Evolutionary conservation across 202 grass and related monocot genomes (phyloP).

Genomic region (Zoysia matrella): DNA sequence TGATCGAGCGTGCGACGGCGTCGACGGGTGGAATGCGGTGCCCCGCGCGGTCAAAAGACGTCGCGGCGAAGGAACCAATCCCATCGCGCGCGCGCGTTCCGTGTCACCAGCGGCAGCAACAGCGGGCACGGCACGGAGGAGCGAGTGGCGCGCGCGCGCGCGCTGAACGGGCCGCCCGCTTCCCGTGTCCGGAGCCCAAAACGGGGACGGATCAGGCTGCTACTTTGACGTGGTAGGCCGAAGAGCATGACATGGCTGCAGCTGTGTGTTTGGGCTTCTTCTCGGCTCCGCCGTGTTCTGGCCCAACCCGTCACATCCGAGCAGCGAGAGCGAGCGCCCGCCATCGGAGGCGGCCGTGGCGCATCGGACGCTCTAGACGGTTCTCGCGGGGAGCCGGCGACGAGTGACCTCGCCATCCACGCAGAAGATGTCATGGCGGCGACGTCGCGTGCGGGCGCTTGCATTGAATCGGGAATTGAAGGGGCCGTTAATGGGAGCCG

Average conservation of each 20-base stretch:
- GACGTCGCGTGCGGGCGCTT: conserved; percentile 35
- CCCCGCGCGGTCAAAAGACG: not conserved
- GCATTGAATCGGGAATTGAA: conserved; percentile 67
- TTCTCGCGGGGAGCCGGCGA: conserved; percentile 1
- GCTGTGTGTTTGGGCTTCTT: no score
- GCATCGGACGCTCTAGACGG: not conserved
- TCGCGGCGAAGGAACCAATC: not conserved
- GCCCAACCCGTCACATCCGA: no score
- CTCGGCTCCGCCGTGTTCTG: no score
- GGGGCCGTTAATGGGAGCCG: conserved; percentile 55
- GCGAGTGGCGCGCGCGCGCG: no score
- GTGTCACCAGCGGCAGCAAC: not conserved
- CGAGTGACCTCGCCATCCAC: not conserved
- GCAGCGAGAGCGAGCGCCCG: not conserved
- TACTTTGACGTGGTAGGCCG: no score
- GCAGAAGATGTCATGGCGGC: not conserved
- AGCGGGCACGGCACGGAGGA: not conserved
- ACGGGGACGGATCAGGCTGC: no score
- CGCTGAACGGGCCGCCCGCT: no score
- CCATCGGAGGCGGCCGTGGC: not conserved
- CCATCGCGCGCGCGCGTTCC: not conserved
- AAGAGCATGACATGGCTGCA: no score
- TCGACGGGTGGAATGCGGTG: no score
- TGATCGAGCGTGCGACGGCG: not conserved
- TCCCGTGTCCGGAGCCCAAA: no score